Evolutionary conservation across 2,329 filamentous ascomycete species (phyloP), one percentile per base, ranked within the genome.

Genomic region (Colletotrichum tamarilloi): DNA sequence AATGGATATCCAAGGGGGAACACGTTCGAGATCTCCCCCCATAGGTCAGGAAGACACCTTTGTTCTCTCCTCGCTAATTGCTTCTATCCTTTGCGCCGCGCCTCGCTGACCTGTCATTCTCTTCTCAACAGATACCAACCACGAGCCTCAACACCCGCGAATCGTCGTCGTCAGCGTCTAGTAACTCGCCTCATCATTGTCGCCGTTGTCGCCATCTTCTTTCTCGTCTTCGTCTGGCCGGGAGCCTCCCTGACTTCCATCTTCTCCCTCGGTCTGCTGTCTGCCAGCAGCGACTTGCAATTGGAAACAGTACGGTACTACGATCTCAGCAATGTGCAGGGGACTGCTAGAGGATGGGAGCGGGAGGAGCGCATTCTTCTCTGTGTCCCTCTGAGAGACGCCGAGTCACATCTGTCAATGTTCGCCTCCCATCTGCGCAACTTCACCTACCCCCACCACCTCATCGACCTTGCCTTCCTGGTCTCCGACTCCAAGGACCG

Each of bases 361-460:
- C 90, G 95, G 73, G 97, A 97, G 82, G 97, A 99, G 85, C 92
- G 97, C 76, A 98, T 99, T 77, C 88, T 99, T 38, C 90, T 99
- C 71, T 98, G 97, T 83, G 97, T 97, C 19, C 97, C 97, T 57
- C 89, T 99, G 68, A 91, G 97, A 83, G 97, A 99, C 83, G 97
- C 97, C 58, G 92, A 97, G 79, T 89, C 94, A 30, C 97, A 99
- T 87, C 85, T 99, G 62, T 91, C 93, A 74, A 98, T 99, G 96
- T 98, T 99, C 89, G 99, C 99, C 85, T 93, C 93, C n/a, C 97
- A 99, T 81, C 88, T 99, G 72, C 92, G 92, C 77, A 99, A 99
- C 84, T 93, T 99, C 77, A 99, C 97, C 22, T 99, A 99, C 80
- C 97, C 97, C 0, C 97, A 99, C 82, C 93, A 97, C 81, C 89